These are phyloP conservation scores for Wilcoxina mikolae DNA, from an alignment of 495 filamentous ascomycete genomes.

Conservation along the genomic window DNA sequence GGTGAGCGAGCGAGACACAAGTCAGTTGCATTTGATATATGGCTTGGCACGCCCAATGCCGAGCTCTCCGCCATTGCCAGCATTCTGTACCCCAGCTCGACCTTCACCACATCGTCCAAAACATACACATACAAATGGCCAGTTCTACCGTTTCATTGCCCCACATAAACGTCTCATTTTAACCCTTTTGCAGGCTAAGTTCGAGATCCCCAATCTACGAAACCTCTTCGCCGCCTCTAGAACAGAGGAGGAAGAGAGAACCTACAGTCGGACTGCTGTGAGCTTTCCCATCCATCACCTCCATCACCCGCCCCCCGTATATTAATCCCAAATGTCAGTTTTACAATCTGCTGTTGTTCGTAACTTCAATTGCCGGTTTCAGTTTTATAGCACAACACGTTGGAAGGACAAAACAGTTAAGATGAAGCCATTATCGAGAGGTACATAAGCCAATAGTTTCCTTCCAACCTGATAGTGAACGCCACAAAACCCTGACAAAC, in stretches of 20 bases:
- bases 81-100: too few species aligned
- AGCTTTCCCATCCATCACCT: slow-evolving; percentile 26
- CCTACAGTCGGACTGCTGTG: slow-evolving; percentile 85
- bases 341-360: slow-evolving; percentile 91
- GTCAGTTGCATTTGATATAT: too few species aligned
- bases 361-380: slow-evolving; percentile 85
- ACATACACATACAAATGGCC: too few species aligned
- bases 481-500: background rate
- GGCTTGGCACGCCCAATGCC: too few species aligned
- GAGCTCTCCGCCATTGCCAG: too few species aligned
- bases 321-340: slow-evolving; percentile 42
- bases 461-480: too few species aligned
- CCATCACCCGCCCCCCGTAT: background rate
- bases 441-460: background rate
- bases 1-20: too few species aligned
- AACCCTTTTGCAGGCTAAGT: slow-evolving; percentile 20
- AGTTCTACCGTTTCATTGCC: too few species aligned
- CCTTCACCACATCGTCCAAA: too few species aligned
- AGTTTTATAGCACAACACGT: slow-evolving; percentile 63
- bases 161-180: background rate
- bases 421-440: background rate
- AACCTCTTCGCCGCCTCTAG: slow-evolving; percentile 92
- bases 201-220: slow-evolving; percentile 70
- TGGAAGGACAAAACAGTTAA: slow-evolving; percentile 3
- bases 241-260: slow-evolving; percentile 85